Conservation (phyloP, 306 rosid species). For the Amphicarpaea edgeworthii region DNA sequence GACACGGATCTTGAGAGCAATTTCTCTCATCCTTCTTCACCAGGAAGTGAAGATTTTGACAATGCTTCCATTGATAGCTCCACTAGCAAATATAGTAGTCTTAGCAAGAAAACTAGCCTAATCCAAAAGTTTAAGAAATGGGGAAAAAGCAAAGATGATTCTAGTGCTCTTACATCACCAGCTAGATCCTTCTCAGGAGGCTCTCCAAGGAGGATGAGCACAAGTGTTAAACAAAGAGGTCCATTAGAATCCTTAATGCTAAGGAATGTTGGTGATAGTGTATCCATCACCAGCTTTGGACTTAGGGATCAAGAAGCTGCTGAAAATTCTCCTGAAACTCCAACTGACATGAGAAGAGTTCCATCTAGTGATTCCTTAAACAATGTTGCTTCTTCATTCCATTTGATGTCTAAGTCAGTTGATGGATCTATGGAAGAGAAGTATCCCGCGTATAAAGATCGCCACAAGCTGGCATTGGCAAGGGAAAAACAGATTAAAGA, state of each 20-base stretch:
- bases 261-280: slow-evolving; percentile 77
- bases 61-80: slow-evolving; percentile 89
- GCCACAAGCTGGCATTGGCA: slow-evolving; percentile 90
- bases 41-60: slow-evolving; percentile 98
- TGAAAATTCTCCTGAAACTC: slow-evolving; percentile 74
- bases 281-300: slow-evolving; percentile 88
- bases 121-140: slow-evolving; percentile 90
- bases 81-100: slow-evolving; percentile 65
- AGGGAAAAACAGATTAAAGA: slow-evolving; percentile 86
- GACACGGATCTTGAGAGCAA: slow-evolving; percentile 97
- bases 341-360: slow-evolving; percentile 59
- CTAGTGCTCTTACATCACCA: slow-evolving; percentile 70
- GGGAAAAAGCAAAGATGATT: slow-evolving; percentile 85
- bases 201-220: slow-evolving; percentile 78
- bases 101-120: slow-evolving; percentile 80
- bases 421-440: slow-evolving; percentile 81
- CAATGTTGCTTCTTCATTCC: slow-evolving; percentile 84
- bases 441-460: slow-evolving; percentile 90
- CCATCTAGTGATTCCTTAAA: slow-evolving; percentile 67
- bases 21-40: slow-evolving; percentile 95
- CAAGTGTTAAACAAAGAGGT: slow-evolving; percentile 69
- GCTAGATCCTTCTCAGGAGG: slow-evolving; percentile 71
- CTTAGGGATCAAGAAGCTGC: slow-evolving; percentile 62
- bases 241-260: slow-evolving; percentile 89
- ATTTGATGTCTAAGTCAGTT: slow-evolving; percentile 94